Base-by-base conservation (phyloP, 768 basidiomycete species). In the Naganishia antarctica region DNA sequence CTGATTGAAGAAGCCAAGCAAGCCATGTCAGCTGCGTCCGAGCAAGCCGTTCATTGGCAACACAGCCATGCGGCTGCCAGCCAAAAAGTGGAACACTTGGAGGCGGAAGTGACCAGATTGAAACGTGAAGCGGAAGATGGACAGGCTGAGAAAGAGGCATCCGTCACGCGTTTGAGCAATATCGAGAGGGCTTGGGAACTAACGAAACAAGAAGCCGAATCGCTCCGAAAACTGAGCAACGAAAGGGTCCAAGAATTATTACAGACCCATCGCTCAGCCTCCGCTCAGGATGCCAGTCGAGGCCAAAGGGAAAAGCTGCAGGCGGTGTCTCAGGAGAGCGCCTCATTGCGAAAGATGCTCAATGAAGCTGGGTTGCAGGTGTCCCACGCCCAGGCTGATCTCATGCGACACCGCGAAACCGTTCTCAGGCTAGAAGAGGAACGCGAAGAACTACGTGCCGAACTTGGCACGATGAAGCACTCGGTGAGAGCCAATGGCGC, bases 151-250 rank as follows among this genome's bases (percentile, higher is more conserved):
- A 83, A 85, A 16, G 90, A 93, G 66, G 77, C 84, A 9, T 81
- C 86, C 6, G 83, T 84, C 47, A 78, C 81, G 11, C 82, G 87
- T 61, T 78, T 93, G 45, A 80, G 83, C 26, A 90, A 93, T 60
- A 86, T 87, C 45, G 93, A 96, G 79, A 91, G 88, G 73, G 85
- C 88, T 9, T 96, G 91, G 87, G 84, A 88, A 26, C 89, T 91
- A 76, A 90, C 91, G 45, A 85, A 91, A 15, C 88, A 93, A 78
- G 91, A 97, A 80, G 90, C 91, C 2, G 93, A 96, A 75, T 85
- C 88, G 1, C 86, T 92, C 76, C 82, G 91, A 60, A 87, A 88
- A 23, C 80, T 91, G 58, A 92, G 92, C 2, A 94, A 90, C 34
- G 53, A 57, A 23, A 57, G 26, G 37, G 32, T 57, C 13, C 53